Conservation (phyloP, 306 rosid genomes). For the Vicia villosa region DNA sequence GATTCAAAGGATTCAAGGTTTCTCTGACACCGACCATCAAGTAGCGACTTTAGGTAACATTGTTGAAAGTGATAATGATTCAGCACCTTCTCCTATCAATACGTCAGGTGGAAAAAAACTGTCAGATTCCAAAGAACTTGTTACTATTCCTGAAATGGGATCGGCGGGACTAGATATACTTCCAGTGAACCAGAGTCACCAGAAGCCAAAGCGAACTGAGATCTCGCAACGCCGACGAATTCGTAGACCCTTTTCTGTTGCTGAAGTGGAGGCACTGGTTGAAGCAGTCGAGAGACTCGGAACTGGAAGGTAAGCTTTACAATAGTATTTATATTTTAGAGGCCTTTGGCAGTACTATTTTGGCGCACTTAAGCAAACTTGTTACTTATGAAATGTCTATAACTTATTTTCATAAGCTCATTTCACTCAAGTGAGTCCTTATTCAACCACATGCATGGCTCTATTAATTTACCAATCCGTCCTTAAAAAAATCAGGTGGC, state of each 20-base stretch:
- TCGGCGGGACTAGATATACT: conserved; percentile 55
- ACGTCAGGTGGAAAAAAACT: conserved; percentile 48
- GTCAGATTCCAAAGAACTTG: conserved; percentile 62
- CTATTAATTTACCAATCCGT: background rate
- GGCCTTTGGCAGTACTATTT: background rate
- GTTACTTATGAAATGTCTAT: background rate
- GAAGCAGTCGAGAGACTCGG: conserved; percentile 95
- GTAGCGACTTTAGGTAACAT: conserved; percentile 46
- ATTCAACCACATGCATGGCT: background rate
- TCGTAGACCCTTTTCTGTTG: conserved; percentile 89
- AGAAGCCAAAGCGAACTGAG: conserved; percentile 72
- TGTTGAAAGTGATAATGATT: conserved; percentile 75
- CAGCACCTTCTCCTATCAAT: conserved; percentile 69
- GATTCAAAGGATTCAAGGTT: conserved; percentile 43
- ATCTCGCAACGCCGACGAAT: conserved; percentile 80
- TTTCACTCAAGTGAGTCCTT: background rate
- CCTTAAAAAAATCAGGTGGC: conserved; percentile 67
- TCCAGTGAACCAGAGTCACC: conserved; percentile 57
- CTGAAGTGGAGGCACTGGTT: conserved; percentile 94
- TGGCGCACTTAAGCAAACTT: background rate
- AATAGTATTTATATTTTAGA: background rate
- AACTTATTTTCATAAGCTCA: background rate
- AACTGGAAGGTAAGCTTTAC: conserved; percentile 74
- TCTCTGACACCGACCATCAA: conserved; percentile 52
- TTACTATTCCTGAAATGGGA: conserved; percentile 60